Evolutionary conservation across 2,329 filamentous ascomycete genomes (phyloP), one percentile per base, ranked within the genome.

Genomic region (Anthostomella pinea): DNA sequence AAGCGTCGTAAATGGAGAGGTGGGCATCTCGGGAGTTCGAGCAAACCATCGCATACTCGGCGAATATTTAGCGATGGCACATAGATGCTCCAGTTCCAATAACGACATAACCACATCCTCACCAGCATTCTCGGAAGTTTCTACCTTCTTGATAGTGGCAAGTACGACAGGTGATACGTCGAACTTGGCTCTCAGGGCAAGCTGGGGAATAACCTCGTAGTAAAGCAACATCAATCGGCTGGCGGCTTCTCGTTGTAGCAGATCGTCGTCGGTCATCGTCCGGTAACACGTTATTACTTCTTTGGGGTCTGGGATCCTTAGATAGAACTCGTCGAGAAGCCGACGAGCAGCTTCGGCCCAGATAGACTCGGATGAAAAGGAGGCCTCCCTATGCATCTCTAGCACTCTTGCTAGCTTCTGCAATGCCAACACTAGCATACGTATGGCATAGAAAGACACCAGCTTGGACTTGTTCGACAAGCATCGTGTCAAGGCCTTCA

Each of bases 21-120:
- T 67, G 2, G 63, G 58, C n/a, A 85, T 67, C 1, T 72, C 72
- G 46, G 84, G 77, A 40, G 68, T 76, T 54, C 86, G 90, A 45
- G 85, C 75, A 68, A 93, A 96, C 91, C 91, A 97, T 45, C 85
- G 81, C 81, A 95, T 93, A 5, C 83, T 82, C 1, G 86, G 81
- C 3, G 89, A 94, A 51, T 83, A 79, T 45, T 81, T 78, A 3
- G 90, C 88, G 57, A 96, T 86, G 19, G 81, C 75, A 13, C 95
- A 77, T 13, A 95, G 69, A 58, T 91, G 86, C 58, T 89, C 83
- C 18, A 96, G 68, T 61, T 95, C 87, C 53, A 90, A 77, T 8
- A 85, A 60, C 15, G 78, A 69, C 30, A 90, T 67, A 1, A 72
- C 71, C 32, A 70, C 63, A 31, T 72, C 65, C 35, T 69, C 63